Evolutionary conservation across 2,329 filamentous ascomycete genomes (phyloP).

Genomic region (Sodiomyces alkalinus): DNA sequence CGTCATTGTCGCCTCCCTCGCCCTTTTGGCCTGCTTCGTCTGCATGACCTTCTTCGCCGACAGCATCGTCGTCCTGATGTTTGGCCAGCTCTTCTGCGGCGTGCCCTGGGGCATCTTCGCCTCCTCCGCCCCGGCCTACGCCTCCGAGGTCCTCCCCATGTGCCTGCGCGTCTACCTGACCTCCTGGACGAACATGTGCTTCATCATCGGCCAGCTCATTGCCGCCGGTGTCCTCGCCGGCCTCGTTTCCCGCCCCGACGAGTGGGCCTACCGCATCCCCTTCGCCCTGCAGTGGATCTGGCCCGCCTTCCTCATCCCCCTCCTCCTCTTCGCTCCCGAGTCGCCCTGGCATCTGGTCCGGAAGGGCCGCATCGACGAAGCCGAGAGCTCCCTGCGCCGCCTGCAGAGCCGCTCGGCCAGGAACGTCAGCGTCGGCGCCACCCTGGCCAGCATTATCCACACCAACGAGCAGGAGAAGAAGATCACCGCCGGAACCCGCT

Average conservation of each 20-base stretch:
- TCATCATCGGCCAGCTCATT: constrained; percentile 24
- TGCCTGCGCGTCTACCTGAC: constrained; percentile 21
- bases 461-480: constrained; percentile 22
- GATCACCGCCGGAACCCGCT: constrained; percentile 17
- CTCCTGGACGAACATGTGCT: constrained; percentile 25
- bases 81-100: constrained; percentile 23
- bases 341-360: constrained; percentile 31
- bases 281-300: constrained; percentile 30
- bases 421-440: constrained; percentile 16
- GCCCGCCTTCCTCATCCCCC: constrained; percentile 21
- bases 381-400: constrained; percentile 14
- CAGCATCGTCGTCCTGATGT: constrained; percentile 18
- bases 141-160: constrained; percentile 18
- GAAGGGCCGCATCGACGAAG: constrained; percentile 17
- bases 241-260: constrained; percentile 15
- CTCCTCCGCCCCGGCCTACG: constrained; percentile 25
- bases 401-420: constrained; percentile 6
- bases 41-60: constrained; percentile 25
- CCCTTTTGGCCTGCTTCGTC: constrained; percentile 20
- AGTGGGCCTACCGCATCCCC: constrained; percentile 27
- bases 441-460: constrained; percentile 25
- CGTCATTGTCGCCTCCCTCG: constrained; percentile 23
- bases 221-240: constrained; percentile 22
- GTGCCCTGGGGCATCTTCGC: constrained; percentile 24
- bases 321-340: constrained; percentile 22